Base-by-base conservation (phyloP, 2,329 filamentous ascomycete genomes). In the Golovinomyces cichoracearum region DNA sequence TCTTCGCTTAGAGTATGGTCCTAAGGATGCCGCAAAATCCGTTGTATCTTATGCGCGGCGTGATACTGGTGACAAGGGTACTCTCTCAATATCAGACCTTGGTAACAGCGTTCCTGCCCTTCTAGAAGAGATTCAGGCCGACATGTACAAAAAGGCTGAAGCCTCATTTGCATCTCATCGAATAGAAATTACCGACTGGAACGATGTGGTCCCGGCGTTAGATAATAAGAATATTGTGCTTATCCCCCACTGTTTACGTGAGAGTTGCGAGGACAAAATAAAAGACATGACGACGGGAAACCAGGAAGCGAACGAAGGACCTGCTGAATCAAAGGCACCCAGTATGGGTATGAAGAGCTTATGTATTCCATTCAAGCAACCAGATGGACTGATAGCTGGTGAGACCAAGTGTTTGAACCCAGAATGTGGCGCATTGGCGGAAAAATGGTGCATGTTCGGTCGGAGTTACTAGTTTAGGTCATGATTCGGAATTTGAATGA, bases 371-470 rank as follows among this genome's bases (percentile, higher is more conserved):
- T 88, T 86, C 56, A 80, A 90, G 53, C 84, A 93, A 74, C 86
- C 86, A 35, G 75, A 80, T 4, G 82, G 80, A 22, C 68, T 92
- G 53, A 72, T 80, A 53, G 68, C 75, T 55, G 86, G 83, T 46
- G 79, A 83, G 66, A 93, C 84, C 50, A 86, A 90, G 66, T 98
- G 90, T 63, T 70, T 88, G 57, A 94, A 83, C 70, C 88, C 88
- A 38, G 80, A 88, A 60, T 95, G 88, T 66, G 68, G 69, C 52
- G 70, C 69, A 54, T 66, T 76, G 47, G 88, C 88, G 17, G 76
- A 88, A 69, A 74, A 79, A 59, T 95, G 83, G 80, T 82, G 83
- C 64, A 80, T 94, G 78, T 95, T 94, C 65, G 88, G 88, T 59
- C 72, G 80, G 66, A 80, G 48, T 58, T 62, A 62, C 48, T 62